Base-by-base conservation (phyloP, 495 filamentous ascomycete genomes). In the Pyronema omphalodes region DNA sequence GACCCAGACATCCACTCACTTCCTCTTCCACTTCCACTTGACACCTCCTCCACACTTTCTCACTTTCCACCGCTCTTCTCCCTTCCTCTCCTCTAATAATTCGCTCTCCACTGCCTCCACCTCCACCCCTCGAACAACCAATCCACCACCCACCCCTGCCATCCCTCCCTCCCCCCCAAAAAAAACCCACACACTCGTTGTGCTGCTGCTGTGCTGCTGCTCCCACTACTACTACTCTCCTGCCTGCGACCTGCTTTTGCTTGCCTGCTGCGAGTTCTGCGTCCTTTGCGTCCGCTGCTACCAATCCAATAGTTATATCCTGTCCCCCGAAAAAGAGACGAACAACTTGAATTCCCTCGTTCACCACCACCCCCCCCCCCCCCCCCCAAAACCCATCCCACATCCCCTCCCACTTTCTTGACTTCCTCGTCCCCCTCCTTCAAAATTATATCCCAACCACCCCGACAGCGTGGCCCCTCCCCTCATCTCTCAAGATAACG, bases 371-470 rank as follows among this genome's bases (percentile, higher is more conserved):
- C 43, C 15, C 8, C 43, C 43, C 43, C 14, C 43, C 43, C 43
- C 14, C 14, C 43, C 43, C 11, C 43, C 43, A 8, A 9, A 8
- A 45, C 14, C 7, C 7, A 9, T 17, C 11, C 43, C 7, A 15
- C 43, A 8, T n/a, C 44, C 44, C 12, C 44, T 23, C 9, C n/a
- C 44, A 9, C 9, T 47, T 23, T 23, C 17, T 19, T 19, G 23
- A n/a, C n/a, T n/a, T 9, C 23, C 11, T 9, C 12, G 9, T 14
- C 3, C 44, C n/a, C 44, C 47, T 36, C 9, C 18, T 50, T 23
- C 47, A n/a, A 36, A 50, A 50, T 50, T 50, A 23, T 50, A n/a
- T 36, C 36, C 47, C 29, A 36, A 50, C 47, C 47, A 50, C 47
- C 11, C 47, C 47, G 47, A 50, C 47, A 50, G 47, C 47, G 47